A percentile compares a stretch with the other conserved stretches of the same genome.
These are phyloP conservation scores for Oryza coarctata DNA, from an alignment of 176 grass and related monocot genomes.

Conservation along the genomic window DNA sequence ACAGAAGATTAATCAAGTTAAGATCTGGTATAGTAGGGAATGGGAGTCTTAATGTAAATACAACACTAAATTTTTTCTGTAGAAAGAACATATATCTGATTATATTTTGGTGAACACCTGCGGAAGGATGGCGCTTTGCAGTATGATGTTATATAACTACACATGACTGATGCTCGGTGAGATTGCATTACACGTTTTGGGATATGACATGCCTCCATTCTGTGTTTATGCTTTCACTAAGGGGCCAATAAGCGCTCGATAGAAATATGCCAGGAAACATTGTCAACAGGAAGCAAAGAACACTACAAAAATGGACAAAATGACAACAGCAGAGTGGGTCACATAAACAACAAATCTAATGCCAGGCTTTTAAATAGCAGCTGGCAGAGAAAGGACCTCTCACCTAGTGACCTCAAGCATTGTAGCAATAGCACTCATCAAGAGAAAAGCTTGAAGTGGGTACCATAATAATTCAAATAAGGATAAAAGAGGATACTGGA, in stretches of 20 bases:
- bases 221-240: neutral
- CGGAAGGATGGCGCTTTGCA: neutral
- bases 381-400: slow-evolving; percentile 13
- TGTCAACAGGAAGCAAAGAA: slow-evolving; percentile 13
- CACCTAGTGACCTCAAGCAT: neutral
- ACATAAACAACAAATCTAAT: slow-evolving; percentile 18
- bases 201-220: neutral
- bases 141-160: neutral
- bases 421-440: slow-evolving; percentile 7
- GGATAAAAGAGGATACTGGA: slow-evolving; percentile 2
- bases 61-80: neutral
- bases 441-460: slow-evolving; percentile 14
- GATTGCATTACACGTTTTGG: neutral
- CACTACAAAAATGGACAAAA: slow-evolving; percentile 7
- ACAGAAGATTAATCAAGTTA: slow-evolving; percentile 15
- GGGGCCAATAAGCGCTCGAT: neutral
- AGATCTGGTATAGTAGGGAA: slow-evolving; percentile 18
- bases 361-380: neutral
- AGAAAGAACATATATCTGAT: slow-evolving; percentile 1
- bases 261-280: neutral
- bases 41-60: neutral
- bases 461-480: neutral
- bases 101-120: neutral
- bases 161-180: neutral
- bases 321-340: neutral